Evolutionary conservation across 768 basidiomycete genomes (phyloP).

Genomic region (Podaxis pistillaris): DNA sequence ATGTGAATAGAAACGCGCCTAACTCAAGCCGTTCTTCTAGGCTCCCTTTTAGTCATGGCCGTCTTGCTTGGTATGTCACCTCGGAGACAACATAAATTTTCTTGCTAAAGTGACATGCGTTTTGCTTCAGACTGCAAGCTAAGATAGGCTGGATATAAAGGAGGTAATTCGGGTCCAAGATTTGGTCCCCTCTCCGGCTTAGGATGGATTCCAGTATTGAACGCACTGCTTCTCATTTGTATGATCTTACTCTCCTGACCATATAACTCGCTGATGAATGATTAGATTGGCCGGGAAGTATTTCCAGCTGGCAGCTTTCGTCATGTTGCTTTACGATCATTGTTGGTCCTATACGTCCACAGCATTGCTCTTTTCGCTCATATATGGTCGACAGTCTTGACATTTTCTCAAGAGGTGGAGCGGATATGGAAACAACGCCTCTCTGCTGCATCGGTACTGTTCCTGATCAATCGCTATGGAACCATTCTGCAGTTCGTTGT

Average conservation of each 20-base stretch:
- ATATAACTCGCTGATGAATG: background rate
- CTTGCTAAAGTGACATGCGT: background rate
- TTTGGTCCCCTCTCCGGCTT: background rate
- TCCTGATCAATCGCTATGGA: constrained; percentile 29
- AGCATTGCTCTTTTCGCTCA: background rate
- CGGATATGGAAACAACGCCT: constrained; percentile 27
- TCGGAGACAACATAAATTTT: background rate
- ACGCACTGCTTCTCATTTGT: constrained; percentile 3
- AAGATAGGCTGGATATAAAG: background rate
- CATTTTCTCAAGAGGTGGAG: constrained; percentile 22
- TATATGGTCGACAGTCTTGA: constrained; percentile 5
- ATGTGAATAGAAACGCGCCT: background rate
- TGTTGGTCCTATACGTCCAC: constrained; percentile 8
- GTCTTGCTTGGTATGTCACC: background rate
- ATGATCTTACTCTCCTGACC: background rate
- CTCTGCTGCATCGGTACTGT: constrained; percentile 26
- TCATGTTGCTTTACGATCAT: constrained; percentile 23
- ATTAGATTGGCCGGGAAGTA: constrained; percentile 18
- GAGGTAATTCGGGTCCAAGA: background rate
- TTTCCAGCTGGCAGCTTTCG: constrained; percentile 22
- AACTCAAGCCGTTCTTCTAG: background rate
- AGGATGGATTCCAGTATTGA: background rate
- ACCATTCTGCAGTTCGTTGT: constrained; percentile 27
- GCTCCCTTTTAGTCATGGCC: background rate
- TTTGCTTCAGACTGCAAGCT: background rate